These are phyloP conservation scores for Fusarium sp. DNA, from an alignment of 2,329 filamentous ascomycete species.

Conservation along the genomic window DNA sequence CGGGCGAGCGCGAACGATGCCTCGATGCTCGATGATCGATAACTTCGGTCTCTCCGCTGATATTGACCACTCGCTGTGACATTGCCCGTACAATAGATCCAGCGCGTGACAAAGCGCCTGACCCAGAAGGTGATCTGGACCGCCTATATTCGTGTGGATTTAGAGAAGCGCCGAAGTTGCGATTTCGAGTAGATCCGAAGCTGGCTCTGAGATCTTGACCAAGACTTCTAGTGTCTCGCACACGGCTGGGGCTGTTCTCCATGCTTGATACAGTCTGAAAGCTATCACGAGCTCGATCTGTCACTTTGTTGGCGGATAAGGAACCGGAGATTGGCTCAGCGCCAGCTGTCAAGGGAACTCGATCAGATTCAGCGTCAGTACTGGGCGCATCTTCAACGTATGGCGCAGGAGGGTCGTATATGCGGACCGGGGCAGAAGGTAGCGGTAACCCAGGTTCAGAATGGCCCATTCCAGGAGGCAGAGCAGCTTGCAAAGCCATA, in stretches of 20 bases:
- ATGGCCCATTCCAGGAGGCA: constrained; percentile 61
- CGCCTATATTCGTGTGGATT: constrained; percentile 61
- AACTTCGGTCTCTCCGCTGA: constrained; percentile 90
- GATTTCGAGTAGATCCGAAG: constrained; percentile 58
- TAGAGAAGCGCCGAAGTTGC: constrained; percentile 66
- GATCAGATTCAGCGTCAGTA: constrained; percentile 63
- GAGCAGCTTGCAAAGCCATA: constrained; percentile 62
- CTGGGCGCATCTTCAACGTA: constrained; percentile 49
- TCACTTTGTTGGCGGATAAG: constrained; percentile 52
- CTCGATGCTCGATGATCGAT: constrained; percentile 76
- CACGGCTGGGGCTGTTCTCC: constrained; percentile 63
- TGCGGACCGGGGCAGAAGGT: constrained; percentile 41
- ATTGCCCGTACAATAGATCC: constrained; percentile 83
- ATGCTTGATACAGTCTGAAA: constrained; percentile 65
- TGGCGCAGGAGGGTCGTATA: constrained; percentile 47
- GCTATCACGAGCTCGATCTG: constrained; percentile 60
- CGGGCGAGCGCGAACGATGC: constrained; percentile 66
- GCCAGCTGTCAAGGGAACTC: constrained; percentile 64
- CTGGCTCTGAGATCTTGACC: constrained; percentile 67
- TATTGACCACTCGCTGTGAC: constrained; percentile 97
- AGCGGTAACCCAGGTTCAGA: constrained; percentile 24
- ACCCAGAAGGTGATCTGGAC: constrained; percentile 70
- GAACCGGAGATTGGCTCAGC: constrained; percentile 65
- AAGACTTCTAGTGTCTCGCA: constrained; percentile 63
- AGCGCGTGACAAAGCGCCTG: constrained; percentile 72